Evolutionary conservation across 805 yeast species (phyloP), one percentile per base, ranked within the genome.

Genomic region (Barnettozyma sp.): DNA sequence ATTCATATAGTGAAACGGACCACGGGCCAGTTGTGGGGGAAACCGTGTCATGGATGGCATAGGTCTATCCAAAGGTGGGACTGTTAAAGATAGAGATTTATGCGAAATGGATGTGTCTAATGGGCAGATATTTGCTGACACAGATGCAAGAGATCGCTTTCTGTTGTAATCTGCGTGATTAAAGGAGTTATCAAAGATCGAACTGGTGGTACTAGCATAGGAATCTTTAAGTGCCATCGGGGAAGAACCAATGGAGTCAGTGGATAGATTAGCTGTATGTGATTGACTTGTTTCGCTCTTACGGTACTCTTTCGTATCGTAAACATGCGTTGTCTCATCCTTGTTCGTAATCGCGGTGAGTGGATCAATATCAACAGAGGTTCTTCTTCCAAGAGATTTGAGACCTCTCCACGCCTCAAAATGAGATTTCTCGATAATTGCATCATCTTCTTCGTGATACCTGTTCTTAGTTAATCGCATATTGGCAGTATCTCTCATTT

Each of bases 401-500:
- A 53, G 41, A 4, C 54, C 48, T 26, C 33, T 49, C 55, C 56
- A 52, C 19, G 43, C 44, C n/a, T 41, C 36, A 39, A 53, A 52
- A 5, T 50, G 49, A 12, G 37, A 34, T 16, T 39, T 47, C n/a
- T 33, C 34, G 20, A 30, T 11, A 20, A 34, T 38, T 5, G 21
- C 32, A 26, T 49, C 34, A 21, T 35, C 35, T 14, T 43, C 38
- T 14, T 39, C 37, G 11, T 35, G 45, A 13, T 41, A 39, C 17
- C 41, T 48, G 41, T 65, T 65, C 28, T 48, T 46, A 20, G 45
- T 43, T 26, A 55, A 58, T 41, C 87, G 65, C 46, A 66, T 70
- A 22, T 64, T 62, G 6, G 88, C 85, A 0, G 84, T 77, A 26
- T 57, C 62, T 43, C 66, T 65, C 68, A 82, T 77, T 32, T 76